Conservation (phyloP, 345 rosid genomes). For the Mallotus nudiflorus region DNA sequence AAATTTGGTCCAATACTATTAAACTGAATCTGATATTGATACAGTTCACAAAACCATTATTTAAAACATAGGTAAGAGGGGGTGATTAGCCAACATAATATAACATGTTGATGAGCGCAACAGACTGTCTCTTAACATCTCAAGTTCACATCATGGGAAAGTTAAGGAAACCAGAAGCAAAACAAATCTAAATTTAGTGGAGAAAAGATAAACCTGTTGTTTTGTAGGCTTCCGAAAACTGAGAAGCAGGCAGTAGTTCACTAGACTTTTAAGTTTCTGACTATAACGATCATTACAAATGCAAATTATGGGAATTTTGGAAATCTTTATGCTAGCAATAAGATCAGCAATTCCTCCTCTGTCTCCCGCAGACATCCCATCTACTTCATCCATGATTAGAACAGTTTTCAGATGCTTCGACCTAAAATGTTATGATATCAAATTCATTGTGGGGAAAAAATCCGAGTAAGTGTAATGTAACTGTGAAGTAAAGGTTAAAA, state of each 20-base stretch:
- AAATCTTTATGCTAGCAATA: conserved; percentile 91
- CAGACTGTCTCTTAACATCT: not conserved
- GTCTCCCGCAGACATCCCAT: conserved; percentile 99
- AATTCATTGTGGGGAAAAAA: not conserved
- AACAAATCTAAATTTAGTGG: not conserved
- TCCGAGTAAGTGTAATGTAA: not conserved
- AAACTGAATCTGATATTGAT: too few species aligned
- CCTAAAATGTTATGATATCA: conserved; percentile 42
- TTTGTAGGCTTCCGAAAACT: conserved; percentile 88
- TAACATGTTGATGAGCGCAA: not conserved
- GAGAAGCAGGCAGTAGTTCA: conserved; percentile 81
- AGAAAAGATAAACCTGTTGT: conserved; percentile 64
- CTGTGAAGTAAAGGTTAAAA: not conserved
- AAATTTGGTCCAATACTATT: too few species aligned
- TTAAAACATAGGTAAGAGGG: too few species aligned
- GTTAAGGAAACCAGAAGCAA: conserved; percentile 12
- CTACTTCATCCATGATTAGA: conserved; percentile 98
- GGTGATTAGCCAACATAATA: too few species aligned
- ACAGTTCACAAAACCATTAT: too few species aligned
- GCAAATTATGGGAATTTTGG: conserved; percentile 94
- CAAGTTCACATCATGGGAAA: not conserved
- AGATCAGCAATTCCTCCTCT: conserved; percentile 98
- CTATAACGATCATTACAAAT: conserved; percentile 97
- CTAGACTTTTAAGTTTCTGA: conserved; percentile 93
- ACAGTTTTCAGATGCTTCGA: conserved; percentile 74